Conservation (phyloP, 306 rosid genomes). For the Prinsepia uniflora region DNA sequence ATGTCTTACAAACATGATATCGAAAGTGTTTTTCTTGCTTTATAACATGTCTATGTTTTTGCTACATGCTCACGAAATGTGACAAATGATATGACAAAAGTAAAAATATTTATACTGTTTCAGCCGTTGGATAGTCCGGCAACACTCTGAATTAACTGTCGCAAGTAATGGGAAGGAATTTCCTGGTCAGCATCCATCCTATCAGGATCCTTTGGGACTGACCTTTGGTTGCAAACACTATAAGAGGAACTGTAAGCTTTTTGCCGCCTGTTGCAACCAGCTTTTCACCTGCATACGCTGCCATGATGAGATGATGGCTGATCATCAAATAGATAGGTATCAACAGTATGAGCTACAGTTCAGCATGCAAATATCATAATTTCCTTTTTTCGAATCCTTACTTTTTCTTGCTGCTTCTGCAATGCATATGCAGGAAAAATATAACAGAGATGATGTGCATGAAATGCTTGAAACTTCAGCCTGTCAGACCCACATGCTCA, state of each 20-base stretch:
- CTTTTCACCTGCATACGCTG: conserved; percentile 78
- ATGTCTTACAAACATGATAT: background rate
- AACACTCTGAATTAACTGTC: conserved; percentile 39
- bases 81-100: conserved; percentile 4
- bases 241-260: conserved; percentile 84
- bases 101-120: conserved; percentile 24
- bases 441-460: conserved; percentile 94
- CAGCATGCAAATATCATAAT: background rate
- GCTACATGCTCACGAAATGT: background rate
- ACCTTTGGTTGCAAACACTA: conserved; percentile 86
- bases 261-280: conserved; percentile 81
- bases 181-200: conserved; percentile 70
- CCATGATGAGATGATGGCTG: conserved; percentile 70
- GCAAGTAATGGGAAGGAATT: conserved; percentile 48
- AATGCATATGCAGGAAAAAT: conserved; percentile 57
- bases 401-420: conserved; percentile 21
- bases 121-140: conserved; percentile 85
- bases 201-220: conserved; percentile 52
- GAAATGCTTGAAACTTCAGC: conserved; percentile 83
- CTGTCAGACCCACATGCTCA: conserved; percentile 62
- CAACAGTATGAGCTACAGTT: conserved; percentile 9
- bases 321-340: conserved; percentile 73
- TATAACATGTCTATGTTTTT: conserved; percentile 1
- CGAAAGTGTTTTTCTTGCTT: background rate
- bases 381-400: conserved; percentile 12